phyloP scores from a whole-genome alignment of 2,329 filamentous ascomycete genomes.

The Fusarium falciforme region DNA sequence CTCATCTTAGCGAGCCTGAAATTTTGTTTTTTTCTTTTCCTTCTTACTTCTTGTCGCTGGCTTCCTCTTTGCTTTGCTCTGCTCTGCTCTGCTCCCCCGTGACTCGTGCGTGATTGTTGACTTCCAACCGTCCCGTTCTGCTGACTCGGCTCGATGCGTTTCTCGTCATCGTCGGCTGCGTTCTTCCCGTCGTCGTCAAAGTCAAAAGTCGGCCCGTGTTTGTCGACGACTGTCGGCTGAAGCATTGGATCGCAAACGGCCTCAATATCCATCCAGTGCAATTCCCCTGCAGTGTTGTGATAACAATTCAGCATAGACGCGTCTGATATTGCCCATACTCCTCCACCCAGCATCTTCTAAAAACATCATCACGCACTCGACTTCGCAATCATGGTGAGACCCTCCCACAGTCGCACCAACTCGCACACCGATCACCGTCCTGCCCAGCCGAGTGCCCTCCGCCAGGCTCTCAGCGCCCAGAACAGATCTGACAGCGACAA shows the following conservation, averaged over 20 bases:
- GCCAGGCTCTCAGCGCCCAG: conserved; percentile 56
- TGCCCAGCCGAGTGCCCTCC: conserved; percentile 58
- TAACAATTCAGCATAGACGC: background rate
- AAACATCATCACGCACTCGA: background rate
- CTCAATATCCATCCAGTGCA: background rate
- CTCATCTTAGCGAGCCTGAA: conserved; percentile 24
- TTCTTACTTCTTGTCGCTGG: background rate
- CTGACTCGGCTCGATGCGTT: conserved; percentile 23
- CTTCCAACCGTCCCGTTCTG: background rate
- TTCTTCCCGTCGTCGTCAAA: conserved; percentile 13
- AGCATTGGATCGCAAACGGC: background rate
- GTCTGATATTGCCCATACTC: background rate
- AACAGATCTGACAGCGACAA: conserved; percentile 31
- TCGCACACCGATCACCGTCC: conserved; percentile 53
- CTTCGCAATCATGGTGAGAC: conserved; percentile 40
- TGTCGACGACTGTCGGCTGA: conserved; percentile 1
- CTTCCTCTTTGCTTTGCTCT: background rate
- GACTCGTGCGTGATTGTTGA: conserved; percentile 13
- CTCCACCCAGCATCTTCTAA: background rate
- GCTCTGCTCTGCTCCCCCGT: background rate
- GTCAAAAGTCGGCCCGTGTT: conserved; percentile 17
- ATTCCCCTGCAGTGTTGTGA: conserved; percentile 1
- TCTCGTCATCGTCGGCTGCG: conserved; percentile 17
- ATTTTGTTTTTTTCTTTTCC: conserved; percentile 13
- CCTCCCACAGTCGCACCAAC: conserved; percentile 45